These are phyloP conservation scores for Nothopassalora personata DNA, from an alignment of 2,329 filamentous ascomycete species.

Conservation along the genomic window DNA sequence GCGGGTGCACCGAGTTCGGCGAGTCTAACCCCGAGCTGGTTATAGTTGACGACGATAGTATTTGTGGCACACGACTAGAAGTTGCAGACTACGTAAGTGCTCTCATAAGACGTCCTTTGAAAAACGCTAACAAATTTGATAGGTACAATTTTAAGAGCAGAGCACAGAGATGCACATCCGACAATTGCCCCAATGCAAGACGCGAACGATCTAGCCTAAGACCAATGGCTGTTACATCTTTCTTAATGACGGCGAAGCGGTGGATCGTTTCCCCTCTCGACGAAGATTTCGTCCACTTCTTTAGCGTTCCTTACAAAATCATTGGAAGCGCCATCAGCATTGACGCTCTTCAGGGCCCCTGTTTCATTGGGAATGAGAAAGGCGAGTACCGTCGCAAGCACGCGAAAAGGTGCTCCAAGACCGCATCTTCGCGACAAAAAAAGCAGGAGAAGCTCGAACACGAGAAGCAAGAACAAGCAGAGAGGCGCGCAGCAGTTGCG, in stretches of 20 bases:
- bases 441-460: no score
- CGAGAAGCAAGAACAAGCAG: no score
- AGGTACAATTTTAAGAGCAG: background rate
- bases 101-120: background rate
- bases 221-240: background rate
- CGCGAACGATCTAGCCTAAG: background rate
- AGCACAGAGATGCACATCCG: background rate
- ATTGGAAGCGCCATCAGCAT: background rate
- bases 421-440: background rate
- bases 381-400: no score
- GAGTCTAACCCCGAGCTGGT: background rate
- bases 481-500: no score
- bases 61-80: background rate
- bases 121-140: background rate
- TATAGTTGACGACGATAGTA: background rate
- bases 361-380: background rate
- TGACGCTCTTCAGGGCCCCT: background rate
- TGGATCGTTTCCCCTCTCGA: background rate
- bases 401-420: no score
- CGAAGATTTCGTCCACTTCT: background rate
- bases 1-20: background rate
- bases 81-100: background rate
- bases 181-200: background rate
- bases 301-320: background rate
- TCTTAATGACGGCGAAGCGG: background rate